These are phyloP conservation scores for Zygnema cylindricum DNA, from an alignment of 139 green algal species.

Conservation along the genomic window DNA sequence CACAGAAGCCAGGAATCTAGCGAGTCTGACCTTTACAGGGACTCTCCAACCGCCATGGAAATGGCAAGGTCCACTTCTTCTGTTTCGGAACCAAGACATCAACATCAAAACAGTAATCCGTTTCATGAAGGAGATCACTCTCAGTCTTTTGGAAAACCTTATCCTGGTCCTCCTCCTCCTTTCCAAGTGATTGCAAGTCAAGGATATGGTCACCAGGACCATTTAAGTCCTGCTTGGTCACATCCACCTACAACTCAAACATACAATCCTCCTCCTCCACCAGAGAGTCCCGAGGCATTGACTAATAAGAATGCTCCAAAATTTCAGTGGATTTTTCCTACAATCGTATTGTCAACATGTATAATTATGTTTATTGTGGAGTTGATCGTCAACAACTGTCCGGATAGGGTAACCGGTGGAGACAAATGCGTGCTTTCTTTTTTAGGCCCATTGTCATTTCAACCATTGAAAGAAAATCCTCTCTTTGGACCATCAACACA, in stretches of 20 bases:
- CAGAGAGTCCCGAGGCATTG: neutral
- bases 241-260: neutral
- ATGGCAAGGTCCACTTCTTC: too few species aligned
- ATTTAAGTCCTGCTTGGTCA: neutral
- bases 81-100: too few species aligned
- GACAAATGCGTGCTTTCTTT: conserved; percentile 43
- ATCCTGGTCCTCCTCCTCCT: neutral
- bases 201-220: neutral
- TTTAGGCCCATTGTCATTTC: conserved; percentile 45
- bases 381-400: conserved; percentile 53
- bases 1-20: too few species aligned
- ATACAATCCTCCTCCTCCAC: neutral
- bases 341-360: conserved; percentile 23
- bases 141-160: neutral
- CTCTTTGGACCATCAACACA: conserved; percentile 44
- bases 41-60: too few species aligned
- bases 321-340: neutral
- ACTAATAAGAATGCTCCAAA: neutral
- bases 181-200: neutral
- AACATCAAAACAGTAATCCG: neutral
- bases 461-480: conserved; percentile 47
- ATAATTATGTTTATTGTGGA: conserved; percentile 46
- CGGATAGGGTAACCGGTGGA: neutral
- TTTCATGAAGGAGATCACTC: neutral
- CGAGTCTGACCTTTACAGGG: neutral